phyloP scores from a whole-genome alignment of 78 protist species.

The Kipferlia bialata region DNA sequence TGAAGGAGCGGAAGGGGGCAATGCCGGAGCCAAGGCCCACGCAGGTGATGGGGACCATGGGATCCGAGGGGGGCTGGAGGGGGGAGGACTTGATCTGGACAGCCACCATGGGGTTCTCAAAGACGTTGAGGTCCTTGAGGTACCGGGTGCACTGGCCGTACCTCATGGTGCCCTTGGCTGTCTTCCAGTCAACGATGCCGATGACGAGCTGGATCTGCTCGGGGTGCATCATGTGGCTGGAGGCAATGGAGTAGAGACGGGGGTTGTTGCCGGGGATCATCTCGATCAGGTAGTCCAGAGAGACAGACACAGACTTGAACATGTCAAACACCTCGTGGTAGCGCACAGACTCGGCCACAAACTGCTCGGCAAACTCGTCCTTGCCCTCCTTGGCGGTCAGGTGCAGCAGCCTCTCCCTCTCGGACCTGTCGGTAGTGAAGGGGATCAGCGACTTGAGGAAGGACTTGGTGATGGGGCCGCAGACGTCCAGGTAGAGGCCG shows the following conservation, averaged over 20 bases:
- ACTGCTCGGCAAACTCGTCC: constrained; percentile 11
- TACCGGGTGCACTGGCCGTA: constrained; percentile 61
- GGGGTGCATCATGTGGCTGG: constrained; percentile 30
- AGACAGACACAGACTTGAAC: constrained; percentile 21
- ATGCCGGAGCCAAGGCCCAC: constrained; percentile 92
- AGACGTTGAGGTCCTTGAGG: constrained; percentile 22
- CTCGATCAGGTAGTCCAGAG: constrained; percentile 29
- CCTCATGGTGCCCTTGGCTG: constrained; percentile 27
- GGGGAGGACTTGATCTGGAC: constrained; percentile 47
- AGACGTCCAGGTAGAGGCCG: constrained; percentile 13
- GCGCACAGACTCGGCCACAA: constrained; percentile 10
- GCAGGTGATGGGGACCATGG: constrained; percentile 55
- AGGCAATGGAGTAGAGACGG: constrained; percentile 57
- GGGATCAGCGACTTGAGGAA: constrained; percentile 15
- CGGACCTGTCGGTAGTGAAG: background rate
- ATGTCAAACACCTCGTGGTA: constrained; percentile 19
- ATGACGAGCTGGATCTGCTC: constrained; percentile 34
- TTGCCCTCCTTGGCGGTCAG: constrained; percentile 22
- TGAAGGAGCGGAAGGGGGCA: constrained; percentile 80
- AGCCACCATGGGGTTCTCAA: constrained; percentile 14
- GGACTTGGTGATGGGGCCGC: background rate
- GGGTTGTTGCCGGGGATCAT: constrained; percentile 45
- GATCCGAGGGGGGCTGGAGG: constrained; percentile 43
- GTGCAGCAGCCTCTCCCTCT: background rate
- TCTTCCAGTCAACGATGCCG: constrained; percentile 35